These are phyloP conservation scores for Tetracladium maxilliforme DNA, from an alignment of 2,329 filamentous ascomycete genomes.

Conservation along the genomic window DNA sequence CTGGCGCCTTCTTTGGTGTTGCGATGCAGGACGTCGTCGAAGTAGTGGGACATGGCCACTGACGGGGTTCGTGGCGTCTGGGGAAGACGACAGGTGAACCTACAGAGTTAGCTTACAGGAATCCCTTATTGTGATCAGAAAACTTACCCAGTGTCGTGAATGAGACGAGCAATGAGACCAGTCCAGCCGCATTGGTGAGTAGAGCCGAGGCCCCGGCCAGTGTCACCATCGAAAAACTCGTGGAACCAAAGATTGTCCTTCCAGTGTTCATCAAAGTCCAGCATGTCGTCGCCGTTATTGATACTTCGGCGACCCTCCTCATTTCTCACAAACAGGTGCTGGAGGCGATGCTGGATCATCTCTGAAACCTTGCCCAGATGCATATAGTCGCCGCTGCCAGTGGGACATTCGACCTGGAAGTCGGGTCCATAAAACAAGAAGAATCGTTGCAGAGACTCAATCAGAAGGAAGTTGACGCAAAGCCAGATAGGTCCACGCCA, in stretches of 20 bases:
- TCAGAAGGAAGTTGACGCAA: conserved; percentile 86
- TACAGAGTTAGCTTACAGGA: too few relatives aligned
- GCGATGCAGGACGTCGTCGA: conserved; percentile 73
- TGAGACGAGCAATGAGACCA: conserved; percentile 87
- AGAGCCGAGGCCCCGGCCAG: conserved; percentile 75
- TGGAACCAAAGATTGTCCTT: conserved; percentile 91
- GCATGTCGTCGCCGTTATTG: conserved; percentile 69
- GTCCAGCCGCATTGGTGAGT: conserved; percentile 97
- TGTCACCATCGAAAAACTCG: conserved; percentile 93
- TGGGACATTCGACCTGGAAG: conserved; percentile 85
- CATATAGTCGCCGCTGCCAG: conserved; percentile 87
- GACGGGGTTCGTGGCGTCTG: conserved; percentile 85
- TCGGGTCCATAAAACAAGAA: conserved; percentile 89
- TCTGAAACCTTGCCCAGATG: conserved; percentile 90
- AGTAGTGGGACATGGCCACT: conserved; percentile 79
- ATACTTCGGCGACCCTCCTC: conserved; percentile 80
- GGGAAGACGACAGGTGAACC: conserved; percentile 76
- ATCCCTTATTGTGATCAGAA: conserved; percentile 1
- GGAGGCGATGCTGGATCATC: conserved; percentile 85
- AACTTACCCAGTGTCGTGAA: conserved; percentile 87
- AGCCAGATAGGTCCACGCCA: conserved; percentile 96
- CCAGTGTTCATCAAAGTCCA: conserved; percentile 90
- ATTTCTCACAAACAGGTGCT: conserved; percentile 76
- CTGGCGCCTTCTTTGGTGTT: conserved; percentile 23
- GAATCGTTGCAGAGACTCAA: conserved; percentile 89